A percentile compares a stretch with the other conserved stretches of the same genome.
Conservation (phyloP, 129 eudicot genomes). For the Flaveria linearis region DNA sequence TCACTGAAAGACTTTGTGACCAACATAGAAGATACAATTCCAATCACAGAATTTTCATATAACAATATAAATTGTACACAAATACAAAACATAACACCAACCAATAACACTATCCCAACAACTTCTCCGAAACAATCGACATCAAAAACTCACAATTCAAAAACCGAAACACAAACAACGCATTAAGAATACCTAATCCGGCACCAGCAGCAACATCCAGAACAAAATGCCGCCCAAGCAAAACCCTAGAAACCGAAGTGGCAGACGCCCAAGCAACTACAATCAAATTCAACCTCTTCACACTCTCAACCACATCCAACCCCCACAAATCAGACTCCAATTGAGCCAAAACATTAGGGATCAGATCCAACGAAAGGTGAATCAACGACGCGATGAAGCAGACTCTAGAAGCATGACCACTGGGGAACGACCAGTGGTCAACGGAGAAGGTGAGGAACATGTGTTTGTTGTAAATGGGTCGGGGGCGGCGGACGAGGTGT, state of each 20-base stretch:
- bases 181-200: slow-evolving; percentile 61
- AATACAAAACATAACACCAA: too few species aligned
- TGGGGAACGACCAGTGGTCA: slow-evolving; percentile 90
- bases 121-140: too few species aligned
- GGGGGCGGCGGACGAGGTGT: slow-evolving; percentile 65
- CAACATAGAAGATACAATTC: slow-evolving; percentile 2
- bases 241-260: slow-evolving; percentile 71
- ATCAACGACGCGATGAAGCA: slow-evolving; percentile 52
- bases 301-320: slow-evolving; percentile 19
- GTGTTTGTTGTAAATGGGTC: slow-evolving; percentile 68
- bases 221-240: slow-evolving; percentile 87
- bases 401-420: slow-evolving; percentile 83
- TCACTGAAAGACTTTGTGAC: too few species aligned
- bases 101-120: too few species aligned
- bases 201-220: slow-evolving; percentile 73
- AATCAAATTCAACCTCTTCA: slow-evolving; percentile 17
- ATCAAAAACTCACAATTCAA: slow-evolving; percentile 33
- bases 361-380: slow-evolving; percentile 24
- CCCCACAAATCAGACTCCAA: slow-evolving; percentile 24
- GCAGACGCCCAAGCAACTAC: slow-evolving; percentile 58
- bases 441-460: slow-evolving; percentile 60
- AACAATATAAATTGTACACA: too few species aligned
- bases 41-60: too few species aligned
- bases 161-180: slow-evolving; percentile 48
- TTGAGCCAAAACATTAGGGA: slow-evolving; percentile 27